These are phyloP conservation scores for Plectosphaerella plurivora DNA, from an alignment of 2,329 filamentous ascomycete species.

Conservation along the genomic window DNA sequence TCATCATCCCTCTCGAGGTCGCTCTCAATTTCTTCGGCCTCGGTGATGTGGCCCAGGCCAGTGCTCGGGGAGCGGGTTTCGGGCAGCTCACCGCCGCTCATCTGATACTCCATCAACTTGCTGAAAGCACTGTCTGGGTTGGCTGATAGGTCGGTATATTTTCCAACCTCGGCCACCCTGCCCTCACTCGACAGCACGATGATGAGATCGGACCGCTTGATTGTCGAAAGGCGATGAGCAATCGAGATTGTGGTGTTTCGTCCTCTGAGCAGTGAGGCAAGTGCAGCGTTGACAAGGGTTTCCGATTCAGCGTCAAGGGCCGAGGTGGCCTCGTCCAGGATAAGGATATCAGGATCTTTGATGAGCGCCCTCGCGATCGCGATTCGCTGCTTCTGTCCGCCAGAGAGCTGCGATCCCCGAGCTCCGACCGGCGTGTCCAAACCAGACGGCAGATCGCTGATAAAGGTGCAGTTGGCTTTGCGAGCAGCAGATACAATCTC, in stretches of 20 bases:
- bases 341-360: constrained; percentile 94
- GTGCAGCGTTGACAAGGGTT: constrained; percentile 88
- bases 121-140: constrained; percentile 80
- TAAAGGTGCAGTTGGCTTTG: constrained; percentile 94
- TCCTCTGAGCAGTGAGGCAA: constrained; percentile 74
- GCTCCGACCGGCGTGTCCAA: constrained; percentile 92
- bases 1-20: constrained; percentile 37
- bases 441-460: constrained; percentile 92
- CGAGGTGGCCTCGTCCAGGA: constrained; percentile 93
- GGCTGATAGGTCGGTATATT: constrained; percentile 70
- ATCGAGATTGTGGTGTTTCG: constrained; percentile 97
- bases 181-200: constrained; percentile 87
- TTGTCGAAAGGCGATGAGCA: constrained; percentile 90
- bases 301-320: constrained; percentile 95
- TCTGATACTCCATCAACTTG: constrained; percentile 98
- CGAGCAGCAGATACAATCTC: constrained; percentile 85
- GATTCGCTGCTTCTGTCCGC: constrained; percentile 96
- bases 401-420: constrained; percentile 87
- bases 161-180: constrained; percentile 84
- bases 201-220: constrained; percentile 91
- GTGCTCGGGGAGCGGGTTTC: constrained; percentile 22
- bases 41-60: constrained; percentile 36
- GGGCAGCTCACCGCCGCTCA: constrained; percentile 72
- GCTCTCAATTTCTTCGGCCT: constrained; percentile 48
- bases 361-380: constrained; percentile 92